phyloP scores from a whole-genome alignment of 768 basidiomycete species.

The Crepidotus variabilis region DNA sequence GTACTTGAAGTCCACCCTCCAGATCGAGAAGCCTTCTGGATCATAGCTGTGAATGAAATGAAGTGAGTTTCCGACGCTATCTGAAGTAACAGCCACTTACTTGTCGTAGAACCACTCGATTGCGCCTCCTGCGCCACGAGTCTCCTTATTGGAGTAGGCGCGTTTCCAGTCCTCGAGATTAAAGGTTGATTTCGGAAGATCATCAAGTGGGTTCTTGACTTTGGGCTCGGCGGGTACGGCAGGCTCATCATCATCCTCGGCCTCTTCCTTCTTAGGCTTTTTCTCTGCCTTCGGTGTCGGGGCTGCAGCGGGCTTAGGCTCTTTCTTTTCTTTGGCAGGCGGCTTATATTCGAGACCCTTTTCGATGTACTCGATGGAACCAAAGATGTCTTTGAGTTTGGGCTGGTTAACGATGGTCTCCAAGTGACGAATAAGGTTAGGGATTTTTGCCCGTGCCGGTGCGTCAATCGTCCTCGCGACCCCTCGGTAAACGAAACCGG shows the following conservation, averaged over 20 bases:
- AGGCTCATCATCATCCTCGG: slow-evolving; percentile 77
- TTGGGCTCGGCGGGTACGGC: slow-evolving; percentile 81
- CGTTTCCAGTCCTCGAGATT: slow-evolving; percentile 98
- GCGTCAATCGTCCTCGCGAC: slow-evolving; percentile 63
- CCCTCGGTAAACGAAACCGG: slow-evolving; percentile 51
- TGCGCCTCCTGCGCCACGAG: slow-evolving; percentile 74
- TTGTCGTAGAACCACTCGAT: slow-evolving; percentile 97
- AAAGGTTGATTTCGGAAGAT: slow-evolving; percentile 81
- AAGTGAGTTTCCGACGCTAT: not conserved
- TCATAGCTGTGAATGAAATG: slow-evolving; percentile 58
- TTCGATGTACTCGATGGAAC: slow-evolving; percentile 56
- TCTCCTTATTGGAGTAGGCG: slow-evolving; percentile 98
- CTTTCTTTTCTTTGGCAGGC: slow-evolving; percentile 78
- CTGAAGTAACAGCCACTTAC: slow-evolving; percentile 41
- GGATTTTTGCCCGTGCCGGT: slow-evolving; percentile 56
- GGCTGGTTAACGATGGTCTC: slow-evolving; percentile 90
- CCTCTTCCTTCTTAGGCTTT: slow-evolving; percentile 58
- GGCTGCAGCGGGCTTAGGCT: slow-evolving; percentile 47
- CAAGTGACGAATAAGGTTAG: slow-evolving; percentile 78
- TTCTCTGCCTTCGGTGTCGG: slow-evolving; percentile 56
- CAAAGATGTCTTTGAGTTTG: slow-evolving; percentile 63
- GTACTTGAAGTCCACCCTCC: slow-evolving; percentile 97
- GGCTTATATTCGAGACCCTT: slow-evolving; percentile 69
- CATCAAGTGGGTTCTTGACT: slow-evolving; percentile 91
- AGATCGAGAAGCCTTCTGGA: slow-evolving; percentile 83